phyloP scores from a whole-genome alignment of 2,329 filamentous ascomycete species.

The Hymenotorrendiella dingleyae region DNA sequence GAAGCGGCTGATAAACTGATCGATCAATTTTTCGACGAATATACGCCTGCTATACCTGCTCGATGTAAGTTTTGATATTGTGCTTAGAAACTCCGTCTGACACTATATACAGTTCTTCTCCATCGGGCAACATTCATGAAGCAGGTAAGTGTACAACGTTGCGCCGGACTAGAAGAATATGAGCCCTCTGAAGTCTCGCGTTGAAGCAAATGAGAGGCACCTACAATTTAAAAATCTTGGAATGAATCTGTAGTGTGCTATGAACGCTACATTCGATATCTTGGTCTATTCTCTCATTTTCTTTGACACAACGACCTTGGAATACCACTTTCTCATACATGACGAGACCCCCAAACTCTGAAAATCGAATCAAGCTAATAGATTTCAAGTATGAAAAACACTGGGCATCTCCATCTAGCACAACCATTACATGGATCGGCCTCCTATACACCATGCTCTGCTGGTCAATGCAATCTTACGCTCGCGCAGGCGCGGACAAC shows the following conservation, averaged over 20 bases:
- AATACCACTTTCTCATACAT: no score
- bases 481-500: conserved; percentile 39
- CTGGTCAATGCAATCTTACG: conserved; percentile 36
- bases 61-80: conserved; percentile 41
- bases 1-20: conserved; percentile 73
- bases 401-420: conserved; percentile 56
- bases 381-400: conserved; percentile 33
- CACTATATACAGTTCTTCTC: conserved; percentile 49
- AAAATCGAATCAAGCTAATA: conserved; percentile 34
- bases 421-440: conserved; percentile 44
- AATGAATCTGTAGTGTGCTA: no score
- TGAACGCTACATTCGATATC: no score
- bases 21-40: conserved; percentile 79
- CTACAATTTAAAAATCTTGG: no score
- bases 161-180: no score
- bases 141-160: conserved; percentile 39
- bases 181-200: no score
- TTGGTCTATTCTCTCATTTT: no score
- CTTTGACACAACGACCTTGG: no score
- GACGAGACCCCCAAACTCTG: no score
- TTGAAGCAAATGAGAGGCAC: no score
- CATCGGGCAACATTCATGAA: conserved; percentile 79
- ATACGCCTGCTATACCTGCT: conserved; percentile 52
- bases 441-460: conserved; percentile 35
- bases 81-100: no score